Base-by-base conservation (phyloP, 2,329 filamentous ascomycete genomes). In the Botrytis porri region DNA sequence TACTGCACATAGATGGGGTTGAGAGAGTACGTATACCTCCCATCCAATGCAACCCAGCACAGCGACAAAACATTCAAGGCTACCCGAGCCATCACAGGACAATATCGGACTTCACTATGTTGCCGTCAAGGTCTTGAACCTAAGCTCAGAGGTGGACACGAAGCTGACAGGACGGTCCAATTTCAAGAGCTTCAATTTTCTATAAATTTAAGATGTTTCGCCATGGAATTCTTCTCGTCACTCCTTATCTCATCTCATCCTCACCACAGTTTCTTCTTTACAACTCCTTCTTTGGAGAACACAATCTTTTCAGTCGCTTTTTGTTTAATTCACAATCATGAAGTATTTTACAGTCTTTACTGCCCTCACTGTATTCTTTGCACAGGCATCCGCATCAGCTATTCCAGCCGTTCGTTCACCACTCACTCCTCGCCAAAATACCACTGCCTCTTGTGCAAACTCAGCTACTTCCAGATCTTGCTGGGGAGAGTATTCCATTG, bases 401-500 rank as follows among this genome's bases (percentile, higher is more conserved):
- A 74, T 77, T 71, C 78, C 77, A 67, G 72, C 73, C 12, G n/a
- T 64, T 63, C 70, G 74, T 22, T 70, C 72, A 67, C 66, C 73
- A 32, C 25, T 74, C 39, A n/a, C 71, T 57, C 54, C 75, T 63
- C 76, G 76, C 35, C 45, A 71, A 25, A 71, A 12, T 12, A 54
- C 48, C 25, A 32, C 48, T 39, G 60, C 74, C 54, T 73, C 74
- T 63, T 80, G 80, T 57, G 75, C 77, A 35, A 77, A 81, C 61
- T 77, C 78, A 43, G 75, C 80, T 51, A 80, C 79, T 18, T 78
- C 79, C 39, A 72, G 80, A 74, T 69, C 60, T 37, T 81, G 80
- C 71, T 81, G 79, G 80, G 79, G 78, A 48, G 69, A 79, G 45
- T 80, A 79, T 63, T 79, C 76, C 22, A 79, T 80, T 54, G 76